Percentiles rank a stretch among this genome's conserved stretches.
Conservation (phyloP, 768 basidiomycete species). For the Holtermanniella nyarrowii region DNA sequence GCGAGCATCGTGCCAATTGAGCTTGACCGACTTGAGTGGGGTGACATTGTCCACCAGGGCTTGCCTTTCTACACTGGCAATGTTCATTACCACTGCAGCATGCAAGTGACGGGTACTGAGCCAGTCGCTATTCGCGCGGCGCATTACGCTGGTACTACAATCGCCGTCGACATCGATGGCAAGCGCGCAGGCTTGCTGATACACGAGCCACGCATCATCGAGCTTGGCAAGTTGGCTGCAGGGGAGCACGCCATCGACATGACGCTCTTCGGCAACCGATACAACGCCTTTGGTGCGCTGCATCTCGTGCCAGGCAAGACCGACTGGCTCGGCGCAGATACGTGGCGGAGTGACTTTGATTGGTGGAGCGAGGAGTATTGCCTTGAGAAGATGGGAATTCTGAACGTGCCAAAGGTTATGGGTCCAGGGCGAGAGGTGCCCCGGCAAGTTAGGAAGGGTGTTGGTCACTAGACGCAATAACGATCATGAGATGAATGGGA, state of each 20-base stretch:
- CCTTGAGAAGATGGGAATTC: conserved; percentile 16
- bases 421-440: conserved; percentile 12
- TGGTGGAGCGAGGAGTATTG: conserved; percentile 29
- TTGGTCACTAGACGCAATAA: too few relatives aligned
- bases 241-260: conserved; percentile 16
- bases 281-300: conserved; percentile 25
- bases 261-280: conserved; percentile 22
- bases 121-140: conserved; percentile 9
- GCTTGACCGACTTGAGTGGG: conserved; percentile 9
- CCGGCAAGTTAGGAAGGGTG: conserved; percentile 1
- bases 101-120: background rate
- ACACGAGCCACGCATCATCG: conserved; percentile 14
- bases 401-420: conserved; percentile 19
- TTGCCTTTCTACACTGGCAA: conserved; percentile 29
- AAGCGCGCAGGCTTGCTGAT: conserved; percentile 6
- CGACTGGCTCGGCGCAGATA: conserved; percentile 20
- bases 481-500: too few relatives aligned
- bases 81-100: conserved; percentile 16
- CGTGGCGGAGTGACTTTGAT: conserved; percentile 23
- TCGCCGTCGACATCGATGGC: conserved; percentile 13
- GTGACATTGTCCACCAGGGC: conserved; percentile 20
- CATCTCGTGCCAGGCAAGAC: conserved; percentile 22
- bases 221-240: conserved; percentile 2
- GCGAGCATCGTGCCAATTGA: conserved; percentile 12
- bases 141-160: conserved; percentile 17